Evolutionary conservation across 257 asterid genomes (phyloP), one percentile per base, ranked within the genome.

Genomic region (Leptodermis oblonga): DNA sequence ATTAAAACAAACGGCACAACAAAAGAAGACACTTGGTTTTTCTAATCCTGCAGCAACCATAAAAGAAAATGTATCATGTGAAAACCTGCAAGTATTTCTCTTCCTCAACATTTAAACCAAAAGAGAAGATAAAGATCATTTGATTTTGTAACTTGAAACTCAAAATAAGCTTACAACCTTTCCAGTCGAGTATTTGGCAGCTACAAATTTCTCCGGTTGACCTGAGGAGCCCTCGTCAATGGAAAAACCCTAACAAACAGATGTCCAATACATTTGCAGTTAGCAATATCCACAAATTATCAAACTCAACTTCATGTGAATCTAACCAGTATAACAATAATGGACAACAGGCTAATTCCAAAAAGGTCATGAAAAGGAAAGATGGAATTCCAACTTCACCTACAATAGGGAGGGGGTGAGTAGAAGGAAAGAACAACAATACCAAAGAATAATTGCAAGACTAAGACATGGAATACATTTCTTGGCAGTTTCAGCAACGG

Each of bases 111-210:
- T 59, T 51, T 52, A 23, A 66, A 42, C 43, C 37, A 52, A 53
- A 68, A 58, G 45, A 71, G 46, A 14, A 51, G 34, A 52, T 11
- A 31, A 45, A 22, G n/a, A 41, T 36, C 45, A 10, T 42, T 53
- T 28, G n/a, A 30, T 42, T 51, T 28, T 49, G 23, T 11, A 45
- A 8, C 20, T 25, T 77, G 25, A 34, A 49, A 26, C 13, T 15
- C 18, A 34, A 68, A n/a, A 49, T 25, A 43, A 34, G 26, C 68
- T 43, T 39, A 70, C 65, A 42, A 91, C 97, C 97, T 89, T 87
- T 83, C 95, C 97, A 0, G 96, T 54, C 7, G 99, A 91, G 82
- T 89, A 89, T 70, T 89, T 84, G 68, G 92, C 93, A 56, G 99
- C 97, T 64, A 76, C 95, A 73, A 89, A 87, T 76, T 86, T 87